Conservation (phyloP, 1,139 yeast species). For the Suhomyces maxii region DNA sequence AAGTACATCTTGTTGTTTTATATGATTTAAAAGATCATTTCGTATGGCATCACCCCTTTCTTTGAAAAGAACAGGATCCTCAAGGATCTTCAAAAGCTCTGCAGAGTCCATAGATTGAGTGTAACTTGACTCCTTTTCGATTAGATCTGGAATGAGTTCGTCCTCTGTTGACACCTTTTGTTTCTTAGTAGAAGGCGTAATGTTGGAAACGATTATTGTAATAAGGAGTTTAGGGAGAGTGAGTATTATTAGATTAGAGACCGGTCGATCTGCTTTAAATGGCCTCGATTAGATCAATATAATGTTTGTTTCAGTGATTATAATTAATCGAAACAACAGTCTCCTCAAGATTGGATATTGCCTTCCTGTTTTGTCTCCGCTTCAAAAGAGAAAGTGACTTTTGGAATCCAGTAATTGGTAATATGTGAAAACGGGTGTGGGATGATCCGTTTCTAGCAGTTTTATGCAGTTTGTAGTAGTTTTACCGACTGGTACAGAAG, state of each 20-base stretch:
- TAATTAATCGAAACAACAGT: not conserved
- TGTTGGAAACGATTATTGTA: slow-evolving; percentile 8
- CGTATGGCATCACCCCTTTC: slow-evolving; percentile 34
- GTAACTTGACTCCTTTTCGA: not conserved
- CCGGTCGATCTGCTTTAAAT: not conserved
- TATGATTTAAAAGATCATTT: slow-evolving; percentile 30
- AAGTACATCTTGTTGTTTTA: slow-evolving; percentile 33
- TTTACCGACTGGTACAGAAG: too few species aligned
- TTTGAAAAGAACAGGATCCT: slow-evolving; percentile 40
- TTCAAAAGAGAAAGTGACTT: not conserved
- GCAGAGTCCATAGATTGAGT: slow-evolving; percentile 30
- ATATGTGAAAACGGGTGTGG: not conserved
- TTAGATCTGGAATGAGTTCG: not conserved
- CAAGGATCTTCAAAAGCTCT: slow-evolving; percentile 35
- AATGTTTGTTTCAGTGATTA: not conserved
- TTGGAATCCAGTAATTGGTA: not conserved
- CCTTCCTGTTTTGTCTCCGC: not conserved
- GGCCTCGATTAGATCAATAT: too few species aligned
- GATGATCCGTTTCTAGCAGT: too few species aligned
- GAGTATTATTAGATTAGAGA: not conserved
- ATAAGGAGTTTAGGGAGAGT: not conserved
- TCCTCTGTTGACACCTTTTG: slow-evolving; percentile 8
- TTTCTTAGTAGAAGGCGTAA: slow-evolving; percentile 12
- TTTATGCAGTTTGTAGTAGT: too few species aligned
- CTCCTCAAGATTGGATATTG: not conserved